phyloP scores from a whole-genome alignment of 495 filamentous ascomycete species.

The Penicillium odoratum region DNA sequence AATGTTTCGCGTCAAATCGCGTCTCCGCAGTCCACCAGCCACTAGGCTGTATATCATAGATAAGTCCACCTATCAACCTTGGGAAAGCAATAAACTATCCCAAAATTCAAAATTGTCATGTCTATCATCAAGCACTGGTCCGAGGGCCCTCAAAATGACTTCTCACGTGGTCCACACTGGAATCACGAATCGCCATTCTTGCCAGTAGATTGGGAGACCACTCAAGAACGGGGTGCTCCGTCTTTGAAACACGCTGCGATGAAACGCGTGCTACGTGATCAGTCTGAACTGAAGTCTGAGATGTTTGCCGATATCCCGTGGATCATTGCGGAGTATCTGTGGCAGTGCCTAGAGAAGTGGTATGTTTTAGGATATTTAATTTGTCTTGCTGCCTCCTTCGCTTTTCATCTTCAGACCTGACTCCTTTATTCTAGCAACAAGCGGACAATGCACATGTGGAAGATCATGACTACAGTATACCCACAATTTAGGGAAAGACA shows the following conservation, averaged over 20 bases:
- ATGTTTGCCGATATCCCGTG: constrained; percentile 33
- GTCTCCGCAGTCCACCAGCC: not conserved
- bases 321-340: constrained; percentile 39
- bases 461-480: constrained; percentile 38
- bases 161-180: constrained; percentile 2
- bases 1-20: not conserved
- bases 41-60: too few species aligned
- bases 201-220: not conserved
- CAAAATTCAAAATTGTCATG: not conserved
- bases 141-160: not conserved
- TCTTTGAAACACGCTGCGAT: not conserved
- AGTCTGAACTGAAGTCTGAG: not conserved
- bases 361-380: constrained; percentile 11
- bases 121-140: not conserved
- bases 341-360: constrained; percentile 38
- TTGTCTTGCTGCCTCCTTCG: not conserved
- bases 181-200: constrained; percentile 7
- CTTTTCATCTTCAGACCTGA: constrained; percentile 2
- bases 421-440: constrained; percentile 28
- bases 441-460: constrained; percentile 44
- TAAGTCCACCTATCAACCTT: not conserved
- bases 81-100: not conserved
- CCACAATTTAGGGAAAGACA: constrained; percentile 28
- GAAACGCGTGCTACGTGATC: not conserved
- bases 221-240: not conserved